phyloP scores from a whole-genome alignment of 495 filamentous ascomycete genomes.

The Pyrenopolyporus hunteri region DNA sequence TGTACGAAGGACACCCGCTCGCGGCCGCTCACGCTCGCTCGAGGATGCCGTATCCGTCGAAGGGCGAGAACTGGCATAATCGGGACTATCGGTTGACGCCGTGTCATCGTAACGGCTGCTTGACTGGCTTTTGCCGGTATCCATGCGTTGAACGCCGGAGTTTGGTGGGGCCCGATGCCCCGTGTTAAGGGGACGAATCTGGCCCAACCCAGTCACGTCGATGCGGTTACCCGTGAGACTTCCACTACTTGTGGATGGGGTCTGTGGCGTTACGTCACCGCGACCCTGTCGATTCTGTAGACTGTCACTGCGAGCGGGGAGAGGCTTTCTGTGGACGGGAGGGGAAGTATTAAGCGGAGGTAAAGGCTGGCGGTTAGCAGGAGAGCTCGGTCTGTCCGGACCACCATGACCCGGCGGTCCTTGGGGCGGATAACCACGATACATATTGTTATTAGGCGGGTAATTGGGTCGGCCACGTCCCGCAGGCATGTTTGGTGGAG shows the following conservation, averaged over 20 bases:
- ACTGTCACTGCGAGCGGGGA: conserved; percentile 57
- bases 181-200: conserved; percentile 43
- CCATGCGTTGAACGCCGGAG: conserved; percentile 34
- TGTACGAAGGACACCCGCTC: conserved; percentile 82
- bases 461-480: conserved; percentile 35
- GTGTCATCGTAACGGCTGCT: conserved; percentile 56
- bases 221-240: conserved; percentile 69
- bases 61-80: conserved; percentile 73
- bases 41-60: conserved; percentile 69
- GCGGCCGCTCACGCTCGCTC: conserved; percentile 62
- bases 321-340: conserved; percentile 62
- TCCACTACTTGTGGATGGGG: conserved; percentile 57
- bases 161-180: conserved; percentile 21
- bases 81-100: conserved; percentile 55
- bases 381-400: conserved; percentile 25
- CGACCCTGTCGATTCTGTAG: conserved; percentile 42
- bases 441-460: conserved; percentile 37
- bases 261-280: conserved; percentile 37
- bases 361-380: conserved; percentile 39
- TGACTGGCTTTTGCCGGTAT: conserved; percentile 46
- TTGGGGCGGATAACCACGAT: conserved; percentile 33
- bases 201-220: conserved; percentile 67
- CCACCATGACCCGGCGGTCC: conserved; percentile 27
- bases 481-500: conserved; percentile 42
- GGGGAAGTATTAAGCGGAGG: conserved; percentile 45